These are phyloP conservation scores for Cicer pinnatifidum DNA, from an alignment of 306 rosid genomes.

Conservation along the genomic window DNA sequence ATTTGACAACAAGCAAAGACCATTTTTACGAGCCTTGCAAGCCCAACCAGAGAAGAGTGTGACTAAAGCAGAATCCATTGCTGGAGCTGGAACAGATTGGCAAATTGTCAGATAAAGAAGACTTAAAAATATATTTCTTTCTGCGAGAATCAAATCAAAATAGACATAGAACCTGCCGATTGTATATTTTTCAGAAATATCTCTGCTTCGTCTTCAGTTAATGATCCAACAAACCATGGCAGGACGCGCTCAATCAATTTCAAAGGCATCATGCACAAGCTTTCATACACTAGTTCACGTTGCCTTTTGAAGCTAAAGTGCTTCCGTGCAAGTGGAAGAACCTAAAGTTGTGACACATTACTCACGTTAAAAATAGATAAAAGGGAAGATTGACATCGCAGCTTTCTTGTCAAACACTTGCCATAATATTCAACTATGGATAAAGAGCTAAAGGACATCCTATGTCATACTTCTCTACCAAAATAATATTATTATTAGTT, in stretches of 20 bases:
- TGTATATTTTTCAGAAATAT: constrained; percentile 83
- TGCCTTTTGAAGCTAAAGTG: constrained; percentile 88
- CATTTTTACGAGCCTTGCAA: constrained; percentile 94
- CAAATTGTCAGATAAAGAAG: constrained; percentile 51
- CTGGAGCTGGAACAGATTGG: constrained; percentile 79
- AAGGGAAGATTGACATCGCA: constrained; percentile 23
- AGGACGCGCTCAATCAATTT: constrained; percentile 92
- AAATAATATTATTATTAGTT: constrained; percentile 15
- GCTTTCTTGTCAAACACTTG: constrained; percentile 45
- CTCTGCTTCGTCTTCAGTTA: constrained; percentile 76
- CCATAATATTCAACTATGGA: constrained; percentile 22
- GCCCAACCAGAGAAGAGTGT: constrained; percentile 98
- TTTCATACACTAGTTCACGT: constrained; percentile 85
- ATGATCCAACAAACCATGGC: constrained; percentile 86
- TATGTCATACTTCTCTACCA: constrained; percentile 23
- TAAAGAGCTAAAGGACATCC: constrained; percentile 26
- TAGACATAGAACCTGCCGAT: constrained; percentile 78
- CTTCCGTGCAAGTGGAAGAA: constrained; percentile 97
- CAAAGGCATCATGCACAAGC: constrained; percentile 96
- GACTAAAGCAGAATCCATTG: constrained; percentile 81
- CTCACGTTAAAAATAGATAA: constrained; percentile 36
- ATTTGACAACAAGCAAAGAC: constrained; percentile 81
- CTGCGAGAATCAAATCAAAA: constrained; percentile 38
- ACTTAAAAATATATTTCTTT: constrained; percentile 20
- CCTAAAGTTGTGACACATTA: constrained; percentile 60